Conservation (phyloP, 225 moss, liverwort and hornwort species). For the Pseudisothecium myosuroides region DNA sequence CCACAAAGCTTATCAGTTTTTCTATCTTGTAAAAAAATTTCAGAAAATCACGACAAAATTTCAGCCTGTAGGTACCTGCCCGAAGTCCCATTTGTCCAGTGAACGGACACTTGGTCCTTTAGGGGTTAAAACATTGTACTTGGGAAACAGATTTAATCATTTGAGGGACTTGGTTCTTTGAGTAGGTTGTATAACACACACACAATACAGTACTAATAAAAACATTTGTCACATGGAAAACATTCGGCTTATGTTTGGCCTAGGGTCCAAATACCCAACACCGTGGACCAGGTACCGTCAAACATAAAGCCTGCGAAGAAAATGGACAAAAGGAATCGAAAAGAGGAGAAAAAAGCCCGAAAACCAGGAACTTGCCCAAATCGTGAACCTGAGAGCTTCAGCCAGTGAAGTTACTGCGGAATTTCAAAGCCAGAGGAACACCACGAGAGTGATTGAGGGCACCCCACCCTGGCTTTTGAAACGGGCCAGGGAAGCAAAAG, state of each 20-base stretch:
- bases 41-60: no score
- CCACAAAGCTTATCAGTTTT: no score
- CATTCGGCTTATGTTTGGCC: not conserved
- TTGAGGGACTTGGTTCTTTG: not conserved
- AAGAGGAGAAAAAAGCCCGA: not conserved
- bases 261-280: no score
- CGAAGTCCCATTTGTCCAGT: no score
- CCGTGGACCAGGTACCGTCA: not conserved
- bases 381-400: not conserved
- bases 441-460: not conserved
- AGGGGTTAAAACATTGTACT: not conserved
- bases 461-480: not conserved
- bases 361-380: not conserved
- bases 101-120: no score
- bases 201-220: not conserved
- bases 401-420: not conserved
- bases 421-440: not conserved
- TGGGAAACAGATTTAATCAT: not conserved
- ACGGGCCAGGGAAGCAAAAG: not conserved
- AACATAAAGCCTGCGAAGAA: no score
- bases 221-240: not conserved
- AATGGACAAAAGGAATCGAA: not conserved
- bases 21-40: no score
- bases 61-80: no score
- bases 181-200: fast-evolving